Base-by-base conservation (phyloP, 2,329 filamentous ascomycete genomes). In the Hypoxylon sp. region DNA sequence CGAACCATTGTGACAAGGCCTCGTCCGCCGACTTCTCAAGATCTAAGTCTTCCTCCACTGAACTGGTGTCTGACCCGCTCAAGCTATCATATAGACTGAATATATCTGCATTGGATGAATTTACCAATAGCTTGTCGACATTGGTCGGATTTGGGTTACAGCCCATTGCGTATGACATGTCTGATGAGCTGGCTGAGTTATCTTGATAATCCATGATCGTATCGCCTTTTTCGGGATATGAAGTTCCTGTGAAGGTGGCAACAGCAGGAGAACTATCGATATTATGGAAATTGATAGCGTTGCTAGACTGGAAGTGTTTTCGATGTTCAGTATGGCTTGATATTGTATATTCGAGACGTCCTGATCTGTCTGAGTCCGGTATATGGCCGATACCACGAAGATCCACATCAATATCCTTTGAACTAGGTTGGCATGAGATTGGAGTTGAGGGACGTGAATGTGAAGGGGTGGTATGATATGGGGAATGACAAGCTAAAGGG, bases 11-110 rank as follows among this genome's bases (percentile, higher is more conserved):
- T 39, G 59, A 68, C 11, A 68, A 30, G 9, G 60, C 60, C 0
- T 60, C 30, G 29, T 63, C 47, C n/a, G 65, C 65, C n/a, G 25
- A 45, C 39, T 66, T 58, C 29, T 68, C 63, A 6, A 68, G 66
- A 21, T 68, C 66, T 9, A 70, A 32, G 37, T 63, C 57, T 21
- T 56, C 51, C 8, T 61, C 43, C 6, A 23, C 45, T 2, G 27
- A 62, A 46, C 5, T 16, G 9, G 5, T 12, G 16, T 56, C 53
- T 12, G 53, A 56, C 5, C 29, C 25, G 32, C 12, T 47, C 2
- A 39, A 45, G 5, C n/a, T 7, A 9, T 45, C 37, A 14, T 32
- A 53, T 9, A 29, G 6, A 11, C 34, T 45, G 39, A 45, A 55
- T 14, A 16, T 19, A 55, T 12, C 25, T 19, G 52, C 37, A 16